Base-by-base conservation (phyloP, 305 asterid species). In the Fraxinus nigra region DNA sequence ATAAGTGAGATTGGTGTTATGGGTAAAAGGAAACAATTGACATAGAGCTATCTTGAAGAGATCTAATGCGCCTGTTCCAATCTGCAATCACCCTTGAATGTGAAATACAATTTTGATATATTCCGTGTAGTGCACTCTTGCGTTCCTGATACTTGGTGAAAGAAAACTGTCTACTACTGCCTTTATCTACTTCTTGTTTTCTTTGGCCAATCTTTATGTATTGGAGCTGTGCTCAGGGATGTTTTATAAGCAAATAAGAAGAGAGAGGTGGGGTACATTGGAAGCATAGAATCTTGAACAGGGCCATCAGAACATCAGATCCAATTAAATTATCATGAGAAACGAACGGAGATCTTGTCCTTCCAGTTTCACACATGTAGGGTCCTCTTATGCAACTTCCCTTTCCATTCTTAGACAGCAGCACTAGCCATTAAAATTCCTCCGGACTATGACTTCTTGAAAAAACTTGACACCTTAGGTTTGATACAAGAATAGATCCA, bases 201-300 rank as follows among this genome's bases (percentile, higher is more conserved):
- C 86, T 26, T 24, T 84, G 85, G 84, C 83, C 38, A 54, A 75
- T 65, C 81, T 87, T 82, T 82, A 87, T 82, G 59, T 80, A 73
- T 74, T 54, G 81, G 84, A 84, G 81, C 82, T 89, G 85, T 65
- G 81, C 34, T 69, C 75, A 65, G 85, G 88, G 87, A 83, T 88
- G 91, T 78, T 87, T 93, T 95, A 92, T 95, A 95, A 89, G 89
- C 87, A 56, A 76, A 72, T 78, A 79, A 85, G 86, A 82, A 59
- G 69, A 56, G 67, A 24, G 72, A 26, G 72, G 5, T 22, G 33
- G 72, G 85, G 83, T 82, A 84, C 88, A 89, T 85, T 89, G 83
- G 92, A 93, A 86, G 95, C 88, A 90, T 88, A 90, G 95, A 95
- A 93, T 93, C 95, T 90, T 87, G 89, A 72, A 85, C 85, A 85